Base-by-base conservation (phyloP, 2,329 filamentous ascomycete species). In the Apiospora sp. region DNA sequence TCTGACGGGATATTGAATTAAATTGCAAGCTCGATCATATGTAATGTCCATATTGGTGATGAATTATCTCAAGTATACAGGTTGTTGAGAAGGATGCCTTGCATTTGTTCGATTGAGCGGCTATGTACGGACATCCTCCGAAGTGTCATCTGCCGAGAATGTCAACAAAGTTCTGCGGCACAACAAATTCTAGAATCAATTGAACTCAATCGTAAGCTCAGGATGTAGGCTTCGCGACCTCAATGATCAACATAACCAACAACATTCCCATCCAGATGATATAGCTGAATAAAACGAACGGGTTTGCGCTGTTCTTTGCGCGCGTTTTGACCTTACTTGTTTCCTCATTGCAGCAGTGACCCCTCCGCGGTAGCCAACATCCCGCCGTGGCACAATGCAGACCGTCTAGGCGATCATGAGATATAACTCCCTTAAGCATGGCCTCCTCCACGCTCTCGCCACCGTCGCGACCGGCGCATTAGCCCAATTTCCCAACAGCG, bases 381-480 rank as follows among this genome's bases (percentile, higher is more conserved):
- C 12, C 19, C 7, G 19, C 10, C 30, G 19, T 19, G 30, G 30
- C 54, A 61, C 54, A 37, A 61, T 61, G 54, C 6, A 61, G 27
- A 61, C 19, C 34, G 54, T 22, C 30, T 61, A 61, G 54, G 54
- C 30, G 30, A 61, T 6, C 54, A 61, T 61, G 54, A 34, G 54
- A 34, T 34, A 61, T 22, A 22, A 64, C 34, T 41, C 34, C 34
- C 34, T 64, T n/a, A 6, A 13, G 12, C 34, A 64, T 64, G 58
- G 58, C 34, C 34, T 61, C 54, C 4, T 16, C 30, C 12, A 34
- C 30, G 54, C 54, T n/a, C 16, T 61, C 30, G 54, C 54, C 27
- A 8, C 14, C 90, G 0, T 91, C 91, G 2, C 84, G 88, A 1
- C 54, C 16, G 30, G 54, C 30, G 7, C 27, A 37, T 6, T 74